phyloP scores from a whole-genome alignment of 345 rosid species.

The Hibiscus mutabilis region DNA sequence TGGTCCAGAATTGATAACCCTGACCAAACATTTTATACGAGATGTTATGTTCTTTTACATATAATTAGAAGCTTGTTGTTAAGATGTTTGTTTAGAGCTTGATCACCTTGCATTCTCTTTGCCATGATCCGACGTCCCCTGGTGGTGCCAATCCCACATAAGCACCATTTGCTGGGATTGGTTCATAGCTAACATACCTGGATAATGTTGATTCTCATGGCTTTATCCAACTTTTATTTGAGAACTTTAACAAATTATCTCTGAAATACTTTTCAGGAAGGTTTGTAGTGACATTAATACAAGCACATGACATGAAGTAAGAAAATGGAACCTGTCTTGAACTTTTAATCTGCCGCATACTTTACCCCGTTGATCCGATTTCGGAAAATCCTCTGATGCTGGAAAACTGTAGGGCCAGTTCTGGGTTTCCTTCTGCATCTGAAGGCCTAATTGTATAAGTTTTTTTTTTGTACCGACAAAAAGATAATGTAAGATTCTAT shows the following conservation, averaged over 20 bases:
- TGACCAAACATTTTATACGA: slow-evolving; percentile 14
- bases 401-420: slow-evolving; percentile 88
- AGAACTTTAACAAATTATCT: not conserved
- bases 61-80: not conserved
- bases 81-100: not conserved
- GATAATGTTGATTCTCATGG: not conserved
- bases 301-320: not conserved
- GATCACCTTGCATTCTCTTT: slow-evolving; percentile 60
- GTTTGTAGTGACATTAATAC: not conserved
- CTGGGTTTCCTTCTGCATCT: slow-evolving; percentile 52
- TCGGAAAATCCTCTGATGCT: slow-evolving; percentile 58
- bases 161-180: slow-evolving; percentile 44
- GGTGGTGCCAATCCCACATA: slow-evolving; percentile 57
- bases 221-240: not conserved
- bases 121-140: slow-evolving; percentile 65
- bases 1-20: slow-evolving; percentile 92
- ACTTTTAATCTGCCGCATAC: slow-evolving; percentile 59
- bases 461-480: not conserved
- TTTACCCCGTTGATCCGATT: slow-evolving; percentile 51
- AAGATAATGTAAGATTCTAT: not conserved
- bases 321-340: slow-evolving; percentile 44
- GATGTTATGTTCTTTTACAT: not conserved
- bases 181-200: slow-evolving; percentile 26
- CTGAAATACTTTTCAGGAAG: not conserved
- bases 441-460: slow-evolving; percentile 4